Conservation (phyloP, 2,329 filamentous ascomycete genomes). For the Dendrostoma leiphaemia region DNA sequence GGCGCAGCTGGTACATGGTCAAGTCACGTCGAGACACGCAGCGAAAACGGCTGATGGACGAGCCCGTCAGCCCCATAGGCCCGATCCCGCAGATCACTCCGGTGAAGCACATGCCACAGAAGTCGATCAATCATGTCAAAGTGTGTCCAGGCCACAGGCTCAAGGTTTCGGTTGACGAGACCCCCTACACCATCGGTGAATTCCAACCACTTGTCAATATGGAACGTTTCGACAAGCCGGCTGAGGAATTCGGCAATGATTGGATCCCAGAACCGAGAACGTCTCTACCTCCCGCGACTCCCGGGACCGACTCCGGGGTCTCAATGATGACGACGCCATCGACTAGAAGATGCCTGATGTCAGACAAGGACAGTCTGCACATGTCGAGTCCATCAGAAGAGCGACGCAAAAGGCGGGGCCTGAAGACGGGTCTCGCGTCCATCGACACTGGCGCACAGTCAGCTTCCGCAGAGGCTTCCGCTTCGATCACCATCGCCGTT, state of each 20-base stretch:
- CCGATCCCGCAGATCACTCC: conserved; percentile 28
- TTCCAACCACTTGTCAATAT: conserved; percentile 68
- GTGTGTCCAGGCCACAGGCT: conserved; percentile 32
- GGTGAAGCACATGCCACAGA: conserved; percentile 27
- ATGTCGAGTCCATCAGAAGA: background rate
- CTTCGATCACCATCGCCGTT: conserved; percentile 8
- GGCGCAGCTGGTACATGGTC: conserved; percentile 91
- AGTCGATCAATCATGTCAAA: conserved; percentile 29
- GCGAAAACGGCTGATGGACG: conserved; percentile 27
- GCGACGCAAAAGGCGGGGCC: background rate
- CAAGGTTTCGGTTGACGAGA: conserved; percentile 44
- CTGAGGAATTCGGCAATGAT: conserved; percentile 49
- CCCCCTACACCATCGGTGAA: conserved; percentile 62
- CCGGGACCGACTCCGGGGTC: background rate
- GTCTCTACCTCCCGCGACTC: background rate
- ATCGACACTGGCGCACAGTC: background rate
- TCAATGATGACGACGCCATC: background rate
- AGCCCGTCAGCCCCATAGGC: conserved; percentile 19
- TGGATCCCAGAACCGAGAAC: conserved; percentile 27
- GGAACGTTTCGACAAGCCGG: conserved; percentile 52
- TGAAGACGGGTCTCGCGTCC: background rate
- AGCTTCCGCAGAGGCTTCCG: background rate
- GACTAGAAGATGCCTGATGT: background rate
- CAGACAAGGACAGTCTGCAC: background rate
- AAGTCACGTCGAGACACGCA: conserved; percentile 38